phyloP scores from a whole-genome alignment of 805 yeast genomes.

The Hanseniaspora guilliermondii region DNA sequence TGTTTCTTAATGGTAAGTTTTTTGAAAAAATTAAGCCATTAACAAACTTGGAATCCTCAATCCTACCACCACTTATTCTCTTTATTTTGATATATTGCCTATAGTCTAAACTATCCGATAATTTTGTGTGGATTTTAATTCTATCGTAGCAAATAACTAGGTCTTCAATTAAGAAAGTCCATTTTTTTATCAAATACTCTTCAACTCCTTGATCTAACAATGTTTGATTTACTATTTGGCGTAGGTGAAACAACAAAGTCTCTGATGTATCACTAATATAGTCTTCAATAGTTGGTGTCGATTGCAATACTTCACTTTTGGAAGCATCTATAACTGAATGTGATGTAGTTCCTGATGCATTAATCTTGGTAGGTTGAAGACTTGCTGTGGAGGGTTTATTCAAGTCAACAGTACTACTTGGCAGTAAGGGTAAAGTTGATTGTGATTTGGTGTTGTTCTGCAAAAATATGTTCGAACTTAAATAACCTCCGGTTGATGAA shows the following conservation, averaged over 20 bases:
- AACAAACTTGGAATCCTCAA: slow-evolving; percentile 46
- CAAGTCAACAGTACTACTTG: background rate
- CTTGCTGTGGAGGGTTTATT: slow-evolving; percentile 8
- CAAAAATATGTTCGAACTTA: slow-evolving; percentile 11
- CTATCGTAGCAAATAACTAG: slow-evolving; percentile 44
- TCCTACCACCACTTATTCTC: slow-evolving; percentile 62
- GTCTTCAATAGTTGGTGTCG: background rate
- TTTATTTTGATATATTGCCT: slow-evolving; percentile 83
- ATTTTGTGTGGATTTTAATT: slow-evolving; percentile 46
- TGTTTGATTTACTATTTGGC: slow-evolving; percentile 44
- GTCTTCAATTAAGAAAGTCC: slow-evolving; percentile 45
- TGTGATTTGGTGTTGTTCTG: slow-evolving; percentile 18
- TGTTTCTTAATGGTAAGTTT: slow-evolving; percentile 61
- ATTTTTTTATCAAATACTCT: slow-evolving; percentile 34
- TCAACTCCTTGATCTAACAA: slow-evolving; percentile 47
- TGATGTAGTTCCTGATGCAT: slow-evolving; percentile 3
- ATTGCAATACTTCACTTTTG: background rate
- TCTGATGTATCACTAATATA: slow-evolving; percentile 27
- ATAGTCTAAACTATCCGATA: slow-evolving; percentile 69
- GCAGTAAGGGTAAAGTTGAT: background rate
- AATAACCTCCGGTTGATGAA: slow-evolving; percentile 19
- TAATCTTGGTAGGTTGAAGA: background rate
- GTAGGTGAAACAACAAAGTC: slow-evolving; percentile 33
- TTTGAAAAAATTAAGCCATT: slow-evolving; percentile 81
- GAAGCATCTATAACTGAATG: background rate